A percentile compares a stretch with the other conserved stretches of the same genome.
These are phyloP conservation scores for Gremmenia infestans DNA, from an alignment of 2,329 filamentous ascomycete species.

Conservation along the genomic window DNA sequence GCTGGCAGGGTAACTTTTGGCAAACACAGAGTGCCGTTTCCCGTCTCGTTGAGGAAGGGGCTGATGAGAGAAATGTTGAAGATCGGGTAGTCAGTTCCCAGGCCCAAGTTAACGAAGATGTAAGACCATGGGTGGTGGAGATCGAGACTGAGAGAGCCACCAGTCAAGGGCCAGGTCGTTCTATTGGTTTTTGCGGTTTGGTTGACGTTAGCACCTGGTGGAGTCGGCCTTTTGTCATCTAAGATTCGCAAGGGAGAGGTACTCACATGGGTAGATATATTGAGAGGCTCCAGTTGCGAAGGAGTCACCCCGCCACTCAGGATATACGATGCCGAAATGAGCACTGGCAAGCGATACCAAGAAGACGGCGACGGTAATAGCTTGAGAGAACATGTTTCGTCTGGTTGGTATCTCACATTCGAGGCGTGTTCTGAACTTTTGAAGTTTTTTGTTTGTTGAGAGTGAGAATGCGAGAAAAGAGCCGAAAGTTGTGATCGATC, in stretches of 20 bases:
- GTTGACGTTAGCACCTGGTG: constrained; percentile 47
- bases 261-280: constrained; percentile 32
- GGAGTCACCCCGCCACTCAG: constrained; percentile 44
- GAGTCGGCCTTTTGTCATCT: constrained; percentile 22
- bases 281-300: constrained; percentile 32
- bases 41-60: constrained; percentile 53
- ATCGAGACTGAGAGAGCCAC: constrained; percentile 45
- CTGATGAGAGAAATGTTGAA: constrained; percentile 67
- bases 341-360: constrained; percentile 43
- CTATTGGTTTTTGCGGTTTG: constrained; percentile 38
- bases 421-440: not conserved
- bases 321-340: constrained; percentile 52
- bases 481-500: not conserved
- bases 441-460: not conserved
- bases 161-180: constrained; percentile 43
- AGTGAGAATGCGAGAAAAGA: not conserved
- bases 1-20: constrained; percentile 51
- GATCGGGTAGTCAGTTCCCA: constrained; percentile 49
- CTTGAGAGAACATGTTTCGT: constrained; percentile 4
- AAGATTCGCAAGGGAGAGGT: not conserved
- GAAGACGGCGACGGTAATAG: constrained; percentile 29
- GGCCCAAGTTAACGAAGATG: constrained; percentile 47
- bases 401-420: not conserved
- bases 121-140: constrained; percentile 48
- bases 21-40: constrained; percentile 61